Conservation (phyloP, 495 filamentous ascomycete species). For the Ascodesmis nigricans region DNA sequence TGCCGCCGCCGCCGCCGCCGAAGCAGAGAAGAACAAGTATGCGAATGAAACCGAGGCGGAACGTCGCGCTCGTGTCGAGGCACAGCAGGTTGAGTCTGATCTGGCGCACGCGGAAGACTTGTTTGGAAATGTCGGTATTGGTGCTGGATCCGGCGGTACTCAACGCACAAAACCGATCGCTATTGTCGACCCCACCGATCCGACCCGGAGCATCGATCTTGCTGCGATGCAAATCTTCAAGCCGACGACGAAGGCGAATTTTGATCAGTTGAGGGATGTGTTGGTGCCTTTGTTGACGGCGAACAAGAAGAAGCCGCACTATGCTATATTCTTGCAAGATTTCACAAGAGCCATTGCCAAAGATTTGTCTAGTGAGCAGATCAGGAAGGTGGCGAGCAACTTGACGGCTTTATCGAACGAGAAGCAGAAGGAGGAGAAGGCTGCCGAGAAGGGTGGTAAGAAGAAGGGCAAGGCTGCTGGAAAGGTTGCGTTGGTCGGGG, state of each 20-base stretch:
- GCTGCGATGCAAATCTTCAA: conserved; percentile 64
- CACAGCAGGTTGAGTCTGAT: conserved; percentile 39
- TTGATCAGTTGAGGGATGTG: conserved; percentile 47
- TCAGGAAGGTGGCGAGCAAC: conserved; percentile 78
- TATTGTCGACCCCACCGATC: conserved; percentile 42
- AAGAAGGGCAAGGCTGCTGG: conserved; percentile 90
- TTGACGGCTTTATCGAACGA: conserved; percentile 79
- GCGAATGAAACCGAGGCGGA: conserved; percentile 48
- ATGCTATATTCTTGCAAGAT: conserved; percentile 70
- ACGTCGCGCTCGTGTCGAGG: conserved; percentile 54
- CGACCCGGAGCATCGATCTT: conserved; percentile 59
- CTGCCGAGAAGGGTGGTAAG: conserved; percentile 81
- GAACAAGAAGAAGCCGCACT: conserved; percentile 75
- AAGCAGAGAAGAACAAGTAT: conserved; percentile 36
- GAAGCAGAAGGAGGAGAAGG: conserved; percentile 98
- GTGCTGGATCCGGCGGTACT: conserved; percentile 32
- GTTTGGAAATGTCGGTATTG: conserved; percentile 58
- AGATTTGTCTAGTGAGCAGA: conserved; percentile 71
- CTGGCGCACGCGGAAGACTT: conserved; percentile 80
- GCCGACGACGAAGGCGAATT: conserved; percentile 66
- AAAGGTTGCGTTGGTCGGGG: conserved; percentile 60
- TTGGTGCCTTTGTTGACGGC: conserved; percentile 50
- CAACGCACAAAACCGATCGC: conserved; percentile 38
- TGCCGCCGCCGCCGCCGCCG: conserved; percentile 28
- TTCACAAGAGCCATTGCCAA: conserved; percentile 70